Conservation (phyloP, 306 rosid species). For the Corylus heterophylla region DNA sequence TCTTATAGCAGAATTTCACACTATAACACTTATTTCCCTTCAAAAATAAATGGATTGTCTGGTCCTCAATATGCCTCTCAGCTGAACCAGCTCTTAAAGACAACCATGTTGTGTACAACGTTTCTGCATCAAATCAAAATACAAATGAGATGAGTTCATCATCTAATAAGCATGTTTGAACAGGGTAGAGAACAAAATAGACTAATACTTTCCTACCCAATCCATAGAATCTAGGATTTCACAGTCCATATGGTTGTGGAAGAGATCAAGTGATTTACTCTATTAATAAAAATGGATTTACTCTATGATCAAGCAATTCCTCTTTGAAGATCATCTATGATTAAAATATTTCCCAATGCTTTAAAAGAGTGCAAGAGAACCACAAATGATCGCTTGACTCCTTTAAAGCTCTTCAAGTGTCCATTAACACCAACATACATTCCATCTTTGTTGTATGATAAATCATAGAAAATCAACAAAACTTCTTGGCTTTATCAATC, state of each 20-base stretch:
- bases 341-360: no score
- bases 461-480: neutral
- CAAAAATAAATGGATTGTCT: constrained; percentile 56
- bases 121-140: constrained; percentile 31
- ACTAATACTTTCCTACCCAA: no score
- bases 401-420: constrained; percentile 79
- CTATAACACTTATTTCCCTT: constrained; percentile 65
- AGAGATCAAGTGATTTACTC: no score
- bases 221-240: no score
- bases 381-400: constrained; percentile 54
- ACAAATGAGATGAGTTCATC: no score
- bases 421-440: constrained; percentile 79
- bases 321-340: no score
- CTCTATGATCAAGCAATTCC: no score
- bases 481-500: neutral
- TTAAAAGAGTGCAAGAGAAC: no score
- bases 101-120: constrained; percentile 62
- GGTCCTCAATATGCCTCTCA: constrained; percentile 53
- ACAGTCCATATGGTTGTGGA: no score
- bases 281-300: no score
- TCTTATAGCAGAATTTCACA: constrained; percentile 78
- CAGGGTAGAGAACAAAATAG: no score
- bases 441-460: constrained; percentile 42
- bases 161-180: no score
- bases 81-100: constrained; percentile 51